Evolutionary conservation across 2,329 filamentous ascomycete species (phyloP), one percentile per base, ranked within the genome.

Genomic region (Cladosporium sp.): DNA sequence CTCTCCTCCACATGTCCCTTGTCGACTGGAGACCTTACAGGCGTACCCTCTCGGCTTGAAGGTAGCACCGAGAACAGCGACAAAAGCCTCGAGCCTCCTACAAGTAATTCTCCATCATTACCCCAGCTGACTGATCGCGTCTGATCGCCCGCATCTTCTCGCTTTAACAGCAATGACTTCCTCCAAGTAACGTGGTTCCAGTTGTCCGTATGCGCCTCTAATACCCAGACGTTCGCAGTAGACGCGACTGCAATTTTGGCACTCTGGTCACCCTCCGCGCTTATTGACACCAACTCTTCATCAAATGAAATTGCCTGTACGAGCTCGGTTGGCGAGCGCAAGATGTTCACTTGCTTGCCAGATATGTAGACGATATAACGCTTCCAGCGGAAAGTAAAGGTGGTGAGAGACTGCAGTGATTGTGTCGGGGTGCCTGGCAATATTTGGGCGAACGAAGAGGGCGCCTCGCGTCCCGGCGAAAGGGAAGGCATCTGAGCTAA

Each of bases 331-430:
- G 89, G 84, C 52, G 86, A 88, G 69, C 85, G 83, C 66, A 97
- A 85, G 67, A 99, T 87, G 55, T 94, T 85, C 64, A 97, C 84
- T 62, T 90, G 90, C 74, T 88, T 89, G 69, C 93, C 93, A 61
- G 90, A 94, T 65, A 97, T 88, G 76, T 97, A 99, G 54, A 86
- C 89, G 73, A 90, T 85, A 65, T 93, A 82, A 66, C 88, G 86
- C 69, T 83, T 82, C 64, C 82, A 81, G 67, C 89, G 82, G 88
- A 89, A 94, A 72, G 84, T 81, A 72, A 86, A 88, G 61, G 86
- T 88, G 73, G 85, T 84, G 72, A 92, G 80, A 76, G 88, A 86
- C 80, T 92, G 89, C 69, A 90, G 86, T 80, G 85, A 88, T 69
- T 87, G 82, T 79, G 84, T 85, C 73, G 90, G 89, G 78, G 87